Evolutionary conservation across 148 eudicot genomes (phyloP).

Genomic region (Beta vulgaris): DNA sequence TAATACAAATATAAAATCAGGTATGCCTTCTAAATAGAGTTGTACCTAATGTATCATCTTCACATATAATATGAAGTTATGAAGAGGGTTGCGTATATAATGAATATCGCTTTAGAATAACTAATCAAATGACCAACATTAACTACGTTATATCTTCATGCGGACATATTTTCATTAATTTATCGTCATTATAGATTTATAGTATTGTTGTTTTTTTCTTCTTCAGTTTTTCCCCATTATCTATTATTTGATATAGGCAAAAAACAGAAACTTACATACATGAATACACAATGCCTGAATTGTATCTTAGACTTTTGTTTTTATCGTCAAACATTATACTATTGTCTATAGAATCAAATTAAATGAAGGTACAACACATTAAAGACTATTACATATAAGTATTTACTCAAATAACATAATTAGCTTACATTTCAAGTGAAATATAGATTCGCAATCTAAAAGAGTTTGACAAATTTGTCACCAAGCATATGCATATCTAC

Average conservation of each 20-base stretch:
- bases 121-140: too few relatives aligned
- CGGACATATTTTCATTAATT: too few relatives aligned
- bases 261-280: background rate
- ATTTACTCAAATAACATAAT: background rate
- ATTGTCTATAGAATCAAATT: background rate
- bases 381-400: background rate
- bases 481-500: conserved; percentile 15
- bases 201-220: background rate
- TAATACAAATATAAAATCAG: too few relatives aligned
- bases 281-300: background rate
- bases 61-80: too few relatives aligned
- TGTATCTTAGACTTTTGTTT: background rate
- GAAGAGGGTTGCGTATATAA: too few relatives aligned
- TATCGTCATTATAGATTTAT: too few relatives aligned
- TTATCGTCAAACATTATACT: background rate
- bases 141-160: too few relatives aligned
- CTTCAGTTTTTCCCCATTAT: too few relatives aligned
- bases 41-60: too few relatives aligned
- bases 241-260: background rate
- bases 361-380: background rate
- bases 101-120: too few relatives aligned
- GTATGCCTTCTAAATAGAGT: too few relatives aligned
- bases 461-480: conserved; percentile 1
- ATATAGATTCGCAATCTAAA: background rate
- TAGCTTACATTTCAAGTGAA: background rate